Conservation (phyloP, 2,329 filamentous ascomycete genomes). For the Hortaea werneckii region DNA sequence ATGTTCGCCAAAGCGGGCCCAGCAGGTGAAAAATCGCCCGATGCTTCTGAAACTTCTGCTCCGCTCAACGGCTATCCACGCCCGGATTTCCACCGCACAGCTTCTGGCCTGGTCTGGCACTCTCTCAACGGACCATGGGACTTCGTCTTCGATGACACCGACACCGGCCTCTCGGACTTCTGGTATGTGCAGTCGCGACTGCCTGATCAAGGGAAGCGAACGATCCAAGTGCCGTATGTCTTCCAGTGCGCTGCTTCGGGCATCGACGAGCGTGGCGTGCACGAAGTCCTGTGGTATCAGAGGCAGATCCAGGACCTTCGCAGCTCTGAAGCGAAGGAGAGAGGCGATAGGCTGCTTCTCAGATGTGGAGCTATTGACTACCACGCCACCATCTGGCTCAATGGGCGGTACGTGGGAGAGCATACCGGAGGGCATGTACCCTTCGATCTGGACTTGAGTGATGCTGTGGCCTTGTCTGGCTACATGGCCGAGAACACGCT, state of each 20-base stretch:
- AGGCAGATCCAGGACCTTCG: slow-evolving; percentile 23
- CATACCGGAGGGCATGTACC: slow-evolving; percentile 53
- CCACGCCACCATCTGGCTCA: slow-evolving; percentile 47
- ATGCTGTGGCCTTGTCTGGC: slow-evolving; percentile 23
- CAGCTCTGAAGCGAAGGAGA: slow-evolving; percentile 10
- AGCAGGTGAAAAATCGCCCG: too few species aligned
- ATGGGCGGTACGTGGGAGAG: slow-evolving; percentile 42
- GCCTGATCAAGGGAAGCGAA: slow-evolving; percentile 33
- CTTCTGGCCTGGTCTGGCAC: slow-evolving; percentile 41
- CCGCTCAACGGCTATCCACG: slow-evolving; percentile 43
- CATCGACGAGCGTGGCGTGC: slow-evolving; percentile 50
- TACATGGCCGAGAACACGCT: slow-evolving; percentile 24
- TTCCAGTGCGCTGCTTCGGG: slow-evolving; percentile 57
- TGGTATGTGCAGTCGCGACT: slow-evolving; percentile 32
- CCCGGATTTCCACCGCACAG: slow-evolving; percentile 51
- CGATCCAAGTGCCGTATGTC: slow-evolving; percentile 54
- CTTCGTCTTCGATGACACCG: slow-evolving; percentile 56
- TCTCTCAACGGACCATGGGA: slow-evolving; percentile 55
- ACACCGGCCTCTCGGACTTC: slow-evolving; percentile 41
- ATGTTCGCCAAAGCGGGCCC: too few species aligned
- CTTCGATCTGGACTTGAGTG: slow-evolving; percentile 47
- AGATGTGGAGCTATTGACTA: slow-evolving; percentile 55
- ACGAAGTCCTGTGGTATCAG: slow-evolving; percentile 61
- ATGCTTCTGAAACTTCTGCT: too few species aligned
- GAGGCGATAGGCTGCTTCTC: slow-evolving; percentile 38